Percentiles rank a stretch among this genome's conserved stretches.
These are phyloP conservation scores for Pichia sp. DNA, from an alignment of 1,139 yeast genomes.

Conservation along the genomic window DNA sequence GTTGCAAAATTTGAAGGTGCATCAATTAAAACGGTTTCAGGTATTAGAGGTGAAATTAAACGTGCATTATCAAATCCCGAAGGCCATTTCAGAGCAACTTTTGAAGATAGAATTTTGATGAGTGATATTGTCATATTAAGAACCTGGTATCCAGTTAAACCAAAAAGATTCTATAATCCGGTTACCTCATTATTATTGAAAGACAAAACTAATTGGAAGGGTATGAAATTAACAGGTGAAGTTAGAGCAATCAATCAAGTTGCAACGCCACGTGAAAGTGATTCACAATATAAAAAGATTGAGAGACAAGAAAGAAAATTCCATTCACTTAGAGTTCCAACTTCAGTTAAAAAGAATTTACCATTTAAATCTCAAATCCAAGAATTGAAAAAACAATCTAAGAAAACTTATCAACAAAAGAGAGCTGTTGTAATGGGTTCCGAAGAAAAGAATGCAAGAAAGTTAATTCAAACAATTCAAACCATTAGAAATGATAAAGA, in stretches of 20 bases:
- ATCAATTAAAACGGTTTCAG: constrained; percentile 89
- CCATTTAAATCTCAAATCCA: constrained; percentile 91
- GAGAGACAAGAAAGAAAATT: constrained; percentile 85
- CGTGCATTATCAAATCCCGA: constrained; percentile 91
- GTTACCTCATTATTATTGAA: constrained; percentile 79
- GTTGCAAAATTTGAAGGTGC: constrained; percentile 99
- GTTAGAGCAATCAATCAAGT: constrained; percentile 73
- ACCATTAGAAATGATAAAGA: constrained; percentile 85
- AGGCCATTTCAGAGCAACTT: constrained; percentile 97
- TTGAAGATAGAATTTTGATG: constrained; percentile 90
- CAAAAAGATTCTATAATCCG: constrained; percentile 89
- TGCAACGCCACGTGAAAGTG: constrained; percentile 49
- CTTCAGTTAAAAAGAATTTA: constrained; percentile 60
- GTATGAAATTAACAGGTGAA: constrained; percentile 92
- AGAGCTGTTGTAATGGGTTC: constrained; percentile 92
- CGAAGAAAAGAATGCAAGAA: constrained; percentile 90
- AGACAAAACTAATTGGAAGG: constrained; percentile 85
- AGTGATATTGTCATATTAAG: constrained; percentile 84
- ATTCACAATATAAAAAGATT: constrained; percentile 65
- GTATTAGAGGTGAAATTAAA: constrained; percentile 95
- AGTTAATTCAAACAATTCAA: constrained; percentile 78
- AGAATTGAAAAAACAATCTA: constrained; percentile 82
- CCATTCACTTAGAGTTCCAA: constrained; percentile 83
- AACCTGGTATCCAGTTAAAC: constrained; percentile 94
- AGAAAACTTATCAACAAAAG: constrained; percentile 76